Base-by-base conservation (phyloP, 2,329 filamentous ascomycete genomes). In the Ustilaginoidea virens region DNA sequence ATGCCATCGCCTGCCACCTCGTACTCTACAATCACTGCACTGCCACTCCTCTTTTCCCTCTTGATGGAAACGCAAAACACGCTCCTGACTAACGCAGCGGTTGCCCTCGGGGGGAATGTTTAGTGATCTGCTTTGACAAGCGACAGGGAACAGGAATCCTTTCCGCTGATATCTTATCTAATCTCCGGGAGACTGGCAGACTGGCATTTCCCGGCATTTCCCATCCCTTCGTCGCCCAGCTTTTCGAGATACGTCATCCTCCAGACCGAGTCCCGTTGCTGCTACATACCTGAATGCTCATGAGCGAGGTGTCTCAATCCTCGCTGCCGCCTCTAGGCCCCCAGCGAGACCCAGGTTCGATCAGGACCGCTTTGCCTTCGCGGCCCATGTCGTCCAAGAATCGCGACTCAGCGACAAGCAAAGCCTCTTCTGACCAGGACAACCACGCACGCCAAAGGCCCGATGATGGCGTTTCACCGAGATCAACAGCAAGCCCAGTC, bases 281-380 rank as follows among this genome's bases (percentile, higher is more conserved):
- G 22, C 18, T 11, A 23, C 17, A 24, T 21, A 6, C 5, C 24
- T 30, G 28, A 24, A 37, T 35, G 33, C 34, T 42, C 42, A 53
- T 55, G 52, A 48, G 43, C 39, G 43, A 53, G 35, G 32, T 42
- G 20, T 39, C 40, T 11, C 43, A 42, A 23, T 24, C 42, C 20
- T 35, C 39, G 35, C 37, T 39, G 36, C 32, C 41, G 28, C 23
- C 36, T 18, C 36, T 41, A 31, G 44, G 44, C 39, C 42, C 47
- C 27, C 44, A 43, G 29, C 49, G 47, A 24, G 50, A 54, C 25
- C 20, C 41, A 23, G 38, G 38, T 28, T 38, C 51, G 17, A 43
- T 35, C 28, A 45, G 53, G 34, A 56, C 52, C 22, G 52, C 52
- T 7, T 40, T 56, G 21, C 53, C 53, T 17, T 53, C 53, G 24